Base-by-base conservation (phyloP, 306 rosid genomes). In the Begonia loranthoides region DNA sequence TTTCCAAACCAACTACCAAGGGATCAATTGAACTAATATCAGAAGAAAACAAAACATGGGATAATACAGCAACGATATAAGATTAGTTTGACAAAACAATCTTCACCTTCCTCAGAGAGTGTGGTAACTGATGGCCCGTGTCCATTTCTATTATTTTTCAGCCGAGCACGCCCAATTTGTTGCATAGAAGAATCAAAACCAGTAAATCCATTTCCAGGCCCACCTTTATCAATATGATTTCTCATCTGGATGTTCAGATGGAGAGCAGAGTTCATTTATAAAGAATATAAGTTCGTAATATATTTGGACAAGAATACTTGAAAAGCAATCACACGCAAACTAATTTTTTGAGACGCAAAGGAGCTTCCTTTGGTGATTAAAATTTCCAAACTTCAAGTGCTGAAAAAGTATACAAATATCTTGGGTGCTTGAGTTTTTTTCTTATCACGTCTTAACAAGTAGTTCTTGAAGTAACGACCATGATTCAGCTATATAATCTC, bases 61-160 rank as follows among this genome's bases (percentile, higher is more conserved):
- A 43, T 10, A 43, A 43, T 7, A 43, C 13, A 43, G 13, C 5
- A 43, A 10, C 10, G 15, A 6, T n/a, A 43, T 3, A 43, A 0
- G 47, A 43, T 59, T 50, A 47, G 36, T 60, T 56, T 66, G 54
- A 50, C 48, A 41, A 46, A 66, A 49, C 56, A 17, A 11, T 46
- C 22, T 16, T 52, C 60, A 86, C 96, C 99, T 80, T 92, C 86
- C 65, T 86, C 99, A 73, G 86, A 92, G 60, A 86, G 94, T 22
- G 78, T 66, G 47, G 93, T 70, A 57, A 76, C 75, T 13, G 87
- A 68, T 70, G 93, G 75, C 66, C 73, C 79, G 41, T 69, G 94
- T 56, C 81, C 81, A 70, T 77, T 74, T 16, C 65, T 80, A 45
- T 60, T 15, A 49, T 83, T 88, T 71, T 69, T 83, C 60, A 66